Conservation (phyloP, 2,329 filamentous ascomycete genomes). For the Nannizziopsis barbatae region DNA sequence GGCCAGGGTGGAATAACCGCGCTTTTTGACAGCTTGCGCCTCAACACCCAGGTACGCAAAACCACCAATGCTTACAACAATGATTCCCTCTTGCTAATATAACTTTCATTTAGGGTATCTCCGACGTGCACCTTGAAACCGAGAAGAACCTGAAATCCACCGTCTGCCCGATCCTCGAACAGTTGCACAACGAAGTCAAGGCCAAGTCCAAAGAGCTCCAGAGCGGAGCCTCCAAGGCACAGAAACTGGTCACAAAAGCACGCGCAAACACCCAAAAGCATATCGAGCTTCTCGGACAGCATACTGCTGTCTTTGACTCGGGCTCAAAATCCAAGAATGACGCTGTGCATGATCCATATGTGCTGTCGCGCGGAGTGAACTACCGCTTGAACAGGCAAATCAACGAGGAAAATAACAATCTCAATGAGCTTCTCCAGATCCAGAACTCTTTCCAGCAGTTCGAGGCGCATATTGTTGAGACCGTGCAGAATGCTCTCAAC, state of each 20-base stretch:
- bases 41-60: constrained; percentile 61
- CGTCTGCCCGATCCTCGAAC: constrained; percentile 77
- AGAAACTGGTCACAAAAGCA: constrained; percentile 86
- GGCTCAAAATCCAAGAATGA: constrained; percentile 55
- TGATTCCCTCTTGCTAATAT: not conserved
- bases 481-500: constrained; percentile 69
- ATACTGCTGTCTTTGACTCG: constrained; percentile 69
- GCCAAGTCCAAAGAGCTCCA: constrained; percentile 84
- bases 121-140: constrained; percentile 81
- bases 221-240: constrained; percentile 66
- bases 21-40: constrained; percentile 86
- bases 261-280: constrained; percentile 83
- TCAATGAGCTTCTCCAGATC: constrained; percentile 80
- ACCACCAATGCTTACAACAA: not conserved
- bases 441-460: constrained; percentile 83
- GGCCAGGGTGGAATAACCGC: constrained; percentile 75
- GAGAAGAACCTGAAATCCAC: constrained; percentile 80
- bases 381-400: constrained; percentile 85
- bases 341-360: constrained; percentile 72
- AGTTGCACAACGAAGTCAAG: constrained; percentile 93
- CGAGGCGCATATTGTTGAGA: constrained; percentile 72
- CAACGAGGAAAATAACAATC: constrained; percentile 89
- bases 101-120: constrained; percentile 52
- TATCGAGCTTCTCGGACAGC: constrained; percentile 82
- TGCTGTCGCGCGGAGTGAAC: constrained; percentile 68